Evolutionary conservation across 2,329 filamentous ascomycete genomes (phyloP).

Genomic region (Calonectria pteridis): DNA sequence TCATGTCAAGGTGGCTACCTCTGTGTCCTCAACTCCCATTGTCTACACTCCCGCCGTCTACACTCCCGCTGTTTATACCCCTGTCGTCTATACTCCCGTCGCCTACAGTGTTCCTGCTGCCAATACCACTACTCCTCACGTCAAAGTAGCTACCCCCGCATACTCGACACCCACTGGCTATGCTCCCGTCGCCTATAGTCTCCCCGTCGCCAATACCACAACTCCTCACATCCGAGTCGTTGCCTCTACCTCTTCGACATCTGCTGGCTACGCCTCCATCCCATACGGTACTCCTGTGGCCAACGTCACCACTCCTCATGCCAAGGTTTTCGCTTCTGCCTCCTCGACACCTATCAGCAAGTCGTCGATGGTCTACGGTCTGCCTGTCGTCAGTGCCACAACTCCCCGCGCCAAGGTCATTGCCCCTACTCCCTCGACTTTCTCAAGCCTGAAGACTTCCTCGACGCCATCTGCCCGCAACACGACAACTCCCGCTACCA

Average conservation of each 20-base stretch:
- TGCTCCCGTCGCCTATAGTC: not conserved
- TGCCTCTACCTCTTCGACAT: not conserved
- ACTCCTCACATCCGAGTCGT: too few species aligned
- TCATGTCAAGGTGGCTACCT: not conserved
- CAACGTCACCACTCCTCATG: not conserved
- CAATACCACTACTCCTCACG: not conserved
- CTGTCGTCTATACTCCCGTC: too few species aligned
- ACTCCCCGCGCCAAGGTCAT: not conserved
- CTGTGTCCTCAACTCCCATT: not conserved
- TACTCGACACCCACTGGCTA: not conserved
- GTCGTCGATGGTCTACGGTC: not conserved
- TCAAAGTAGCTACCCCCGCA: not conserved
- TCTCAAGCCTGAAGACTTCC: not conserved
- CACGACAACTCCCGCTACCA: conserved; percentile 27
- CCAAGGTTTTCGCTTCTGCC: not conserved
- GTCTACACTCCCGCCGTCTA: not conserved
- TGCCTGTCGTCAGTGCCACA: not conserved
- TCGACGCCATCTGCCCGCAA: conserved; percentile 24
- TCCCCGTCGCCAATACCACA: not conserved
- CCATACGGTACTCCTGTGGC: not conserved
- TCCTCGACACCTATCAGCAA: not conserved
- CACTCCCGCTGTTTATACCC: too few species aligned
- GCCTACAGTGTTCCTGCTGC: not conserved
- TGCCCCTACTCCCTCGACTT: not conserved
- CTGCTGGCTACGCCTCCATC: not conserved